phyloP scores from a whole-genome alignment of 352 stramenopile species.

The Phytophthora sojae region DNA sequence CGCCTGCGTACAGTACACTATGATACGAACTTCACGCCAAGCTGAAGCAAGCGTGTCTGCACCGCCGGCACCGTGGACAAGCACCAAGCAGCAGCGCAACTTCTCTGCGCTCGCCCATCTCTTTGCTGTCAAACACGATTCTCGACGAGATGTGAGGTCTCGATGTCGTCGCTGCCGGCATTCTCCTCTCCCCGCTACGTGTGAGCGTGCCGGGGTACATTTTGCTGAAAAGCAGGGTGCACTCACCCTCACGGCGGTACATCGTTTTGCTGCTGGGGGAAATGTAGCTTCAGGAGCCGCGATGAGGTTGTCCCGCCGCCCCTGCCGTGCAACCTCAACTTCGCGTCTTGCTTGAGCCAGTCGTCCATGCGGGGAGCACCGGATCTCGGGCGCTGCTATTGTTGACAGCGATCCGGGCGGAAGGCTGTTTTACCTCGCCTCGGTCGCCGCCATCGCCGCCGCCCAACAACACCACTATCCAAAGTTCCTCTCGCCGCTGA shows the following conservation, averaged over 20 bases:
- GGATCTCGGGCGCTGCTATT: conserved; percentile 16
- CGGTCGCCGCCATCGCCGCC: not conserved
- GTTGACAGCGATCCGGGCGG: conserved; percentile 14
- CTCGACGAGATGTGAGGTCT: not conserved
- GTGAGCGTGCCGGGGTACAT: conserved; percentile 1
- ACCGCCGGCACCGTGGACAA: conserved; percentile 3
- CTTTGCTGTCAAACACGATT: conserved; percentile 13
- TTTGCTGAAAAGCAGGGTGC: not conserved
- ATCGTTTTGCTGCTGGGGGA: not conserved
- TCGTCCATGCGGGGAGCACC: not conserved
- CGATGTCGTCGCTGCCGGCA: conserved; percentile 1
- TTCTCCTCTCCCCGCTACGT: not conserved
- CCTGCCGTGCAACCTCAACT: conserved; percentile 11
- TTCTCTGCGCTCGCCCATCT: conserved; percentile 2
- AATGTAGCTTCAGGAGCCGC: not conserved
- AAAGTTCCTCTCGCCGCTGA: conserved; percentile 11
- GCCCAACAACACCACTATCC: conserved; percentile 10
- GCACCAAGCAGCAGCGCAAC: not conserved
- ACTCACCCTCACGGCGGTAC: not conserved
- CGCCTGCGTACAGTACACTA: not conserved
- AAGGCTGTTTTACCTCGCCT: not conserved
- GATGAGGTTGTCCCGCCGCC: not conserved
- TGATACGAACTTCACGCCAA: not conserved
- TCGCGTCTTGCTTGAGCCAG: not conserved
- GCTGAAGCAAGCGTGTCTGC: not conserved